phyloP scores from a whole-genome alignment of 345 rosid species.

The Turnera subulata region DNA sequence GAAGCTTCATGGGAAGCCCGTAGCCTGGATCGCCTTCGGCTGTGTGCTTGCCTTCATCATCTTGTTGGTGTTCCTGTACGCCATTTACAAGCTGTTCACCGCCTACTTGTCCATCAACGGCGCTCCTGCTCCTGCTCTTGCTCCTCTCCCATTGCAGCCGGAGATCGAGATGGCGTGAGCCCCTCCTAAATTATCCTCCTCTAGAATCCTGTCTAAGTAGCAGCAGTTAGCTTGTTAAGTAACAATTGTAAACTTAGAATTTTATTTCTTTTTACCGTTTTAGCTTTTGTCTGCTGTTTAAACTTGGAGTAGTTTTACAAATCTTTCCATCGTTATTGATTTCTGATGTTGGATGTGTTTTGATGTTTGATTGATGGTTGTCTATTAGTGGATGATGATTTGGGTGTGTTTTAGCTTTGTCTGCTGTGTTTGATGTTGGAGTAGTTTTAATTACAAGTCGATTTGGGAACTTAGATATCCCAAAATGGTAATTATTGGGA shows the following conservation, averaged over 20 bases:
- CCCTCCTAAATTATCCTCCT: too few species aligned
- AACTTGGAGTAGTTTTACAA: constrained; percentile 14
- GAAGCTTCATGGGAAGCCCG: too few species aligned
- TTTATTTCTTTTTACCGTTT: constrained; percentile 1
- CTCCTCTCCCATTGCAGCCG: too few species aligned
- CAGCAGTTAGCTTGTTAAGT: constrained; percentile 15
- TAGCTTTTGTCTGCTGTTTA: constrained; percentile 10
- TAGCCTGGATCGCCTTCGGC: too few species aligned
- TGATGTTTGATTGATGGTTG: constrained; percentile 1
- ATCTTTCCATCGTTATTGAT: constrained; percentile 11
- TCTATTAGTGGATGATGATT: constrained; percentile 1
- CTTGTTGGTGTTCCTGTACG: too few species aligned
- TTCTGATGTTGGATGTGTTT: constrained; percentile 4
- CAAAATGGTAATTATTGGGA: background rate
- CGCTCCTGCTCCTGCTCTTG: too few species aligned
- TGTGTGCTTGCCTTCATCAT: too few species aligned
- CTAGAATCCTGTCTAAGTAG: too few species aligned
- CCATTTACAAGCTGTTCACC: too few species aligned
- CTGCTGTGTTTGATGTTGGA: constrained; percentile 26
- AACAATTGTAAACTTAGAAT: constrained; percentile 14
- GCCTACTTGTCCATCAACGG: too few species aligned
- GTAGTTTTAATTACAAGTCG: constrained; percentile 1
- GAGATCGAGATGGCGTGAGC: too few species aligned
- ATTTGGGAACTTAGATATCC: constrained; percentile 2
- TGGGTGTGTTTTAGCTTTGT: constrained; percentile 18